Evolutionary conservation across 805 yeast genomes (phyloP).

Genomic region (Metahyphopichia silvanorum): DNA sequence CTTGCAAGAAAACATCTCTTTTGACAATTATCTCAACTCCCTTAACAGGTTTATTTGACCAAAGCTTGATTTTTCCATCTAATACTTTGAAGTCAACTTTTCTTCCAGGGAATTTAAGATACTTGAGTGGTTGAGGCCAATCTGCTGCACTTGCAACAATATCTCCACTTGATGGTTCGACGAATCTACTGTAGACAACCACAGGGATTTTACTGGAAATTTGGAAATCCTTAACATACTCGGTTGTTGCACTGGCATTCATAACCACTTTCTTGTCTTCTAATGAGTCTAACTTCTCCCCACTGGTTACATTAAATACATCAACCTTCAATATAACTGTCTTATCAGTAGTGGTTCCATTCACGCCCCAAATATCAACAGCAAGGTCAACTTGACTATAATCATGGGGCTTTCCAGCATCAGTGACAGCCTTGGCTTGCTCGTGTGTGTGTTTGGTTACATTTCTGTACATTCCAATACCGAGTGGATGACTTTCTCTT

Average conservation of each 20-base stretch:
- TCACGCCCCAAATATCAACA: slow-evolving; percentile 43
- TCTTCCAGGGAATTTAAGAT: slow-evolving; percentile 28
- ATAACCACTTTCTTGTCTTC: slow-evolving; percentile 10
- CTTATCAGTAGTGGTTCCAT: slow-evolving; percentile 17
- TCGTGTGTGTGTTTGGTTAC: slow-evolving; percentile 4
- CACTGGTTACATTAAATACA: slow-evolving; percentile 27
- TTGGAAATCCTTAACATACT: slow-evolving; percentile 14
- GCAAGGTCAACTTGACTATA: slow-evolving; percentile 17
- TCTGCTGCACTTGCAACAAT: slow-evolving; percentile 33
- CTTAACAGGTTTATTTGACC: slow-evolving; percentile 39
- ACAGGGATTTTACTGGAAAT: slow-evolving; percentile 11
- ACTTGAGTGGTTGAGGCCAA: slow-evolving; percentile 52
- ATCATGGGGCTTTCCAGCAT: slow-evolving; percentile 16
- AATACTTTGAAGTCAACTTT: slow-evolving; percentile 1
- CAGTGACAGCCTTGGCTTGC: slow-evolving; percentile 5
- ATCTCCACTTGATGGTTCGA: slow-evolving; percentile 8
- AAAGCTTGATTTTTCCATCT: slow-evolving; percentile 12
- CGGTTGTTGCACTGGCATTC: slow-evolving; percentile 28
- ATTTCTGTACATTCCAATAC: slow-evolving; percentile 32
- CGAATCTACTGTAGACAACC: slow-evolving; percentile 14
- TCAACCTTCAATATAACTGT: slow-evolving; percentile 22
- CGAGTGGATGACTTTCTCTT: slow-evolving; percentile 35
- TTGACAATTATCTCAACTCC: slow-evolving; percentile 37
- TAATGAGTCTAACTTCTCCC: slow-evolving; percentile 17
- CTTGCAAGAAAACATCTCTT: slow-evolving; percentile 25